Percentiles rank a stretch among this genome's conserved stretches.
Conservation (phyloP, 805 yeast genomes). For the Spathaspora girioi region DNA sequence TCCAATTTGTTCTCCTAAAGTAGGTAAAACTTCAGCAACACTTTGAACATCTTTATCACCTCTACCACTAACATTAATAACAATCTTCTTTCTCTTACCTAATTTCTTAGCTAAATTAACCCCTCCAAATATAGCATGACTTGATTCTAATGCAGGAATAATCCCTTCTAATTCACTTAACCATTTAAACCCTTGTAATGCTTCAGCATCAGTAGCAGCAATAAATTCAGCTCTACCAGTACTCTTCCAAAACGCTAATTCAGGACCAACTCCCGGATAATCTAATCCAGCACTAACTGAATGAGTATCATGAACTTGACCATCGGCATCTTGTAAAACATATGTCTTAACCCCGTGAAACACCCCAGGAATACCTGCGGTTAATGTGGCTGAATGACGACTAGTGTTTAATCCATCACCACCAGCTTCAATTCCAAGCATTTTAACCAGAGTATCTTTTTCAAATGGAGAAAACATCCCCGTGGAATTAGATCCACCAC, state of each 20-base stretch:
- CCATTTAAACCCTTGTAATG: constrained; percentile 83
- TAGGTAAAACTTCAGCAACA: constrained; percentile 92
- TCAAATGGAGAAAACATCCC: constrained; percentile 97
- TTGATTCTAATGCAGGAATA: constrained; percentile 96
- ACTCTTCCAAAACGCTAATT: constrained; percentile 90
- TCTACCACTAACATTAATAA: constrained; percentile 93
- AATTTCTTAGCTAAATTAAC: constrained; percentile 79
- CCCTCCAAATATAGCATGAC: constrained; percentile 95
- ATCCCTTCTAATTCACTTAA: constrained; percentile 95
- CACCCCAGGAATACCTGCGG: constrained; percentile 96
- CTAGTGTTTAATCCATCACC: constrained; percentile 92
- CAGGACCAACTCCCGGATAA: constrained; percentile 99
- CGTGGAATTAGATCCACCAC: constrained; percentile 97
- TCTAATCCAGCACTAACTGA: constrained; percentile 98
- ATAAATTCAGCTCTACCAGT: constrained; percentile 87
- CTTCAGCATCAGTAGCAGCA: constrained; percentile 95
- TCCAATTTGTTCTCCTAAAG: constrained; percentile 82
- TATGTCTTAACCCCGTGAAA: constrained; percentile 97
- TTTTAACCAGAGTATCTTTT: constrained; percentile 67
- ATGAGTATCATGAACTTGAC: constrained; percentile 97
- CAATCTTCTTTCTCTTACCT: constrained; percentile 72
- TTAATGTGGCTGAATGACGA: constrained; percentile 90
- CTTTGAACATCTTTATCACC: constrained; percentile 99
- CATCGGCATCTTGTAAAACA: constrained; percentile 86
- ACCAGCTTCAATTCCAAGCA: constrained; percentile 97